Evolutionary conservation across 805 yeast genomes (phyloP).

Genomic region (Hanseniaspora pseudoguilliermondii): DNA sequence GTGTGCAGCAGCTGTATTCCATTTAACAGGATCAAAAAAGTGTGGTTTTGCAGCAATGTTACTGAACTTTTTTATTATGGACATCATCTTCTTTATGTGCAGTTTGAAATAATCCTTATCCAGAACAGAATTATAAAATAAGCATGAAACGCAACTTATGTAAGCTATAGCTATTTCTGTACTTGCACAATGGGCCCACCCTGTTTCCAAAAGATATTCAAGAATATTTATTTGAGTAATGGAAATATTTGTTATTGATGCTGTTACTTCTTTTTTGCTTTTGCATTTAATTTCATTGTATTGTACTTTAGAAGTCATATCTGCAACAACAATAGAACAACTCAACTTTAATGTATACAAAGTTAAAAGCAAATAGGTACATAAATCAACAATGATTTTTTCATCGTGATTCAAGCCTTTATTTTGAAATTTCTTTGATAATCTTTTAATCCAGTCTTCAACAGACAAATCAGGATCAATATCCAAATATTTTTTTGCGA

Average conservation of each 20-base stretch:
- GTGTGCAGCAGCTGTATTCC: conserved; percentile 7
- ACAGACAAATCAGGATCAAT: background rate
- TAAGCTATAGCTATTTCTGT: background rate
- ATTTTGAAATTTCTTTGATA: background rate
- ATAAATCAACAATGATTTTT: background rate
- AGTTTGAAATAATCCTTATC: conserved; percentile 2
- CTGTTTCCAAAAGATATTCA: conserved; percentile 1
- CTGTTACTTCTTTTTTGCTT: background rate
- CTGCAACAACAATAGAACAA: background rate
- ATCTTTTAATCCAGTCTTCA: background rate
- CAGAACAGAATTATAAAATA: conserved; percentile 5
- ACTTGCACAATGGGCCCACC: background rate
- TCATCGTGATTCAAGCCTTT: background rate
- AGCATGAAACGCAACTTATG: background rate
- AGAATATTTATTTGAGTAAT: background rate
- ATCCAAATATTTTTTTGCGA: background rate
- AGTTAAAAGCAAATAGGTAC: background rate
- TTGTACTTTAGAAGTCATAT: background rate
- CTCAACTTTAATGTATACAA: conserved; percentile 1
- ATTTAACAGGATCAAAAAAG: conserved; percentile 13
- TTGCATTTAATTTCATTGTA: background rate
- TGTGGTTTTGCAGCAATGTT: background rate
- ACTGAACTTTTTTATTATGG: conserved; percentile 1
- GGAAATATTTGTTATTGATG: background rate
- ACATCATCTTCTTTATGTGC: conserved; percentile 3